Conservation (phyloP, 1,139 yeast genomes). For the Meyerozyma athensensis region DNA sequence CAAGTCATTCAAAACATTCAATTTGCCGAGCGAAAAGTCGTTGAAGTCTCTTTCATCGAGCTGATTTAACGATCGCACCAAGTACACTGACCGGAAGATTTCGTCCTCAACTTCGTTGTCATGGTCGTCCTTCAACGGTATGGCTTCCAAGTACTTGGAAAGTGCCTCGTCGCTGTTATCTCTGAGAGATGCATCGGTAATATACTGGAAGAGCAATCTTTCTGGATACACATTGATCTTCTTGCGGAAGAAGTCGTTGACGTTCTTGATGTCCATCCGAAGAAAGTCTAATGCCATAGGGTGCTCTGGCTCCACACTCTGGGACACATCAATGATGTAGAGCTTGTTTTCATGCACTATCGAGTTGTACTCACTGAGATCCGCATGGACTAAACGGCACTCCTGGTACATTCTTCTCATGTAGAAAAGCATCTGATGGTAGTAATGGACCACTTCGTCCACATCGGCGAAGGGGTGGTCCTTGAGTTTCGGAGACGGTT, state of each 20-base stretch:
- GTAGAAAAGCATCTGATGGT: slow-evolving; percentile 74
- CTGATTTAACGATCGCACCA: slow-evolving; percentile 70
- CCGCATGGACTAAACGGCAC: slow-evolving; percentile 94
- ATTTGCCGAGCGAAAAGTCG: slow-evolving; percentile 75
- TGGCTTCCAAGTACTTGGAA: slow-evolving; percentile 31
- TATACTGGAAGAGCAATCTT: slow-evolving; percentile 71
- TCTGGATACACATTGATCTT: slow-evolving; percentile 79
- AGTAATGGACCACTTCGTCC: slow-evolving; percentile 62
- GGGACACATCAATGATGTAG: slow-evolving; percentile 94
- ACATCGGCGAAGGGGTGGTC: slow-evolving; percentile 69
- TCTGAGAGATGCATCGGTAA: slow-evolving; percentile 37
- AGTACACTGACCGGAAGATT: slow-evolving; percentile 79
- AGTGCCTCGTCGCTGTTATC: slow-evolving; percentile 42
- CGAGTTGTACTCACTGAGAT: slow-evolving; percentile 89
- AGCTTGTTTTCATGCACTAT: slow-evolving; percentile 78
- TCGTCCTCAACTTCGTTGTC: slow-evolving; percentile 71
- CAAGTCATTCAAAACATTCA: slow-evolving; percentile 66
- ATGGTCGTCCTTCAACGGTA: slow-evolving; percentile 48
- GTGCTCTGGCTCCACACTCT: slow-evolving; percentile 96
- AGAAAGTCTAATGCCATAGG: slow-evolving; percentile 94
- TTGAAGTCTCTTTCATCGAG: slow-evolving; percentile 86
- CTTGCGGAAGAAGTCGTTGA: slow-evolving; percentile 78
- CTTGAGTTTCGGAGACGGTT: slow-evolving; percentile 82
- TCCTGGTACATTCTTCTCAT: slow-evolving; percentile 85
- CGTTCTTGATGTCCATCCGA: slow-evolving; percentile 96